Evolutionary conservation across 2,329 filamentous ascomycete genomes (phyloP), one percentile per base, ranked within the genome.

Genomic region (Lachnellula occidentalis): DNA sequence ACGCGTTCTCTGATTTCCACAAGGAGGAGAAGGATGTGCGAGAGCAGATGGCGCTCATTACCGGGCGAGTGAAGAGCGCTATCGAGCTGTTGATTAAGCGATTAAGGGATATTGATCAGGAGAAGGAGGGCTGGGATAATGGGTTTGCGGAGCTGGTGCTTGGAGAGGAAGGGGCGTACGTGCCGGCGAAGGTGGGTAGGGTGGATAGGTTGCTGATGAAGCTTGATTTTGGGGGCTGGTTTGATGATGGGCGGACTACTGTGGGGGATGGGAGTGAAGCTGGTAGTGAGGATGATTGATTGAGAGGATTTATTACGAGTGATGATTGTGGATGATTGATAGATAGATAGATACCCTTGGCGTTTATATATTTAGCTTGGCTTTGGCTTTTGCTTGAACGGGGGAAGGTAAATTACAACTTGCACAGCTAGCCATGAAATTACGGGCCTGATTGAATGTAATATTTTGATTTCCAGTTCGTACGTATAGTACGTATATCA

Each of bases 131-230:
- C 17, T 66, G 66, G 62, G 61, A 66, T 53, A 54, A 70, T 74
- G 69, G 65, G 47, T 65, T 63, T 51, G 64, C 64, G 49, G 67
- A 67, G 36, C 61, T 66, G 15, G 66, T 65, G 11, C 66, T 69
- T 2, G 63, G 65, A 12, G 76, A 79, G 34, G 73, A 74, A 39
- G 77, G 74, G 0, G 71, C 71, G 58, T 96, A 89, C 68, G 77
- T 85, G 31, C 87, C 90, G 1, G 79, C 82, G 58, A 83, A 87
- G 57, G 81, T 90, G 3, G 89, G 89, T 0, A 88, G 90, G 1
- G 83, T 96, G 45, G 90, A 96, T 73, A 78, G 88, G 55, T 72
- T 96, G 67, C 71, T 96, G 67, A 95, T 96, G 90, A 96, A 96
- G 75, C 74, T 96, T 64, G 91, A 96, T 61, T 70, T 70, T 61